Evolutionary conservation across 164 flowering plant genomes (phyloP).

Genomic region (Euptelea pleiosperma): DNA sequence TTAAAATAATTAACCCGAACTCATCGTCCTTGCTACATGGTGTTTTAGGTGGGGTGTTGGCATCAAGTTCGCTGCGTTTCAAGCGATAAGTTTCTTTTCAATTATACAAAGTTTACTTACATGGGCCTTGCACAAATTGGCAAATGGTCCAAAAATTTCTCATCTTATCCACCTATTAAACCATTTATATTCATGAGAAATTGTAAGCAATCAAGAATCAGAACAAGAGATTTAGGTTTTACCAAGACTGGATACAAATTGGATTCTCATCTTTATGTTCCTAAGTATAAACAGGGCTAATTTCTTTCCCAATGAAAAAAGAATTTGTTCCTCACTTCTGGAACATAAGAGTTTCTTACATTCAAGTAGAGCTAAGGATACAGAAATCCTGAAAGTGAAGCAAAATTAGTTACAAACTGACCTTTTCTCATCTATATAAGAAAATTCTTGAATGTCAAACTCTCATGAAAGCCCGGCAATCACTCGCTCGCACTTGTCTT

Average conservation of each 20-base stretch:
- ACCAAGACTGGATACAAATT: neutral
- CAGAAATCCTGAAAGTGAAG: neutral
- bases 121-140: no score
- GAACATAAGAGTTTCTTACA: neutral
- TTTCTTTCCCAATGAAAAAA: neutral
- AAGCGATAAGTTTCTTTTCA: no score
- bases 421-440: no score
- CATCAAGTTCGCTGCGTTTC: no score
- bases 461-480: slow-evolving; percentile 70
- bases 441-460: neutral
- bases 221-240: neutral
- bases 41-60: no score
- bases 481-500: slow-evolving; percentile 82
- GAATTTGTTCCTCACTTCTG: neutral
- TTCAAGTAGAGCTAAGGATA: neutral
- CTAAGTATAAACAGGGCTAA: neutral
- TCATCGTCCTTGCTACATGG: no score
- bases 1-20: no score
- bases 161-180: no score
- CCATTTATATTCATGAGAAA: no score
- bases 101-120: no score
- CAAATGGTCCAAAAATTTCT: no score
- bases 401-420: neutral
- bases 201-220: no score
- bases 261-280: neutral